These are phyloP conservation scores for Irpex lacteus DNA, from an alignment of 1,284 basidiomycete species.

Conservation along the genomic window DNA sequence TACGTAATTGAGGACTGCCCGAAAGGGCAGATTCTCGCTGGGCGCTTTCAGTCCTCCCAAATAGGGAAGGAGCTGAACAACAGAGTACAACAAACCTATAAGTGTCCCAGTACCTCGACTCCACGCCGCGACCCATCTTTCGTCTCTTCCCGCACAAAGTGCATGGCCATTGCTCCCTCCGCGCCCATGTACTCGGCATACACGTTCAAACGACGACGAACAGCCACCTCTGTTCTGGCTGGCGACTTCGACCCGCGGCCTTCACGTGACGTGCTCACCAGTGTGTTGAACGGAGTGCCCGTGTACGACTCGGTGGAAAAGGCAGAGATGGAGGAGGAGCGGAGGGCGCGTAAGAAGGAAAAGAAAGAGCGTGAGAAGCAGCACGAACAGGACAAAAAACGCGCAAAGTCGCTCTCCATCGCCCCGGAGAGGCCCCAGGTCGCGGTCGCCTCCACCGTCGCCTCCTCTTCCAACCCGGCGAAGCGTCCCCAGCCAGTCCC, in stretches of 20 bases:
- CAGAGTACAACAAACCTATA: constrained; percentile 15
- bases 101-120: constrained; percentile 14
- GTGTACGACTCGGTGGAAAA: constrained; percentile 61
- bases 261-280: constrained; percentile 70
- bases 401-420: constrained; percentile 13
- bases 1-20: constrained; percentile 4
- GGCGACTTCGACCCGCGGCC: constrained; percentile 68
- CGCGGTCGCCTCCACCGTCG: constrained; percentile 14
- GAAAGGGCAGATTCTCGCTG: constrained; percentile 3
- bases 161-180: constrained; percentile 1
- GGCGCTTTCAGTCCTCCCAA: not conserved
- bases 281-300: constrained; percentile 69
- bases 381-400: constrained; percentile 29
- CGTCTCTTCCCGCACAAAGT: constrained; percentile 6
- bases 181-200: constrained; percentile 6
- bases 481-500: constrained; percentile 15
- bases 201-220: constrained; percentile 45
- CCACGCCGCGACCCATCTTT: constrained; percentile 7
- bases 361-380: constrained; percentile 32
- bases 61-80: not conserved
- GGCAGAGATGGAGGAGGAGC: constrained; percentile 51
- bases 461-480: constrained; percentile 14
- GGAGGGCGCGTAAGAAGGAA: constrained; percentile 33
- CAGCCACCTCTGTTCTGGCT: constrained; percentile 69
- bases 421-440: constrained; percentile 14